Conservation (phyloP, 1,284 basidiomycete species). For the Cutaneotrichosporon sp. region DNA sequence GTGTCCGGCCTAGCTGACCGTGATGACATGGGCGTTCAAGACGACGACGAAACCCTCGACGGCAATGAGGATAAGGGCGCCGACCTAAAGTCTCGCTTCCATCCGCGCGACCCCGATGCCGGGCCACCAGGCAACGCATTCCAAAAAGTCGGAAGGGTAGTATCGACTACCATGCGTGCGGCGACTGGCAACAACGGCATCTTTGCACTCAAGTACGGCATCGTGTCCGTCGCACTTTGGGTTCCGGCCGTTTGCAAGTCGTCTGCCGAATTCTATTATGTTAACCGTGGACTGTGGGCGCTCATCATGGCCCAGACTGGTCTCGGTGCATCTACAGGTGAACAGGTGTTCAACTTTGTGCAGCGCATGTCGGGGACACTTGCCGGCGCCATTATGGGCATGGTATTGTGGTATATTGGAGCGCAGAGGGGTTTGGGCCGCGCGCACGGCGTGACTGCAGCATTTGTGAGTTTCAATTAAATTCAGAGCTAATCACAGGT, state of each 20-base stretch:
- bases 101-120: conserved; percentile 44
- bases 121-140: conserved; percentile 41
- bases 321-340: conserved; percentile 63
- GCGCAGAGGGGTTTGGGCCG: conserved; percentile 58
- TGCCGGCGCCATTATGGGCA: conserved; percentile 57
- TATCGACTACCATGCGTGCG: conserved; percentile 31
- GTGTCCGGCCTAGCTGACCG: neutral
- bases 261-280: conserved; percentile 53
- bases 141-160: conserved; percentile 36
- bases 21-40: neutral
- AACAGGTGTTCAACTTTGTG: conserved; percentile 61
- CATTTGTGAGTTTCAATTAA: conserved; percentile 54
- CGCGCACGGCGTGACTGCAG: conserved; percentile 62
- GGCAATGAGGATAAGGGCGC: conserved; percentile 1
- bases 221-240: conserved; percentile 62
- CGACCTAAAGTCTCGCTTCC: neutral
- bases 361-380: conserved; percentile 58
- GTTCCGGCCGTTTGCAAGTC: conserved; percentile 57
- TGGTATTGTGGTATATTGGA: conserved; percentile 61
- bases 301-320: conserved; percentile 68
- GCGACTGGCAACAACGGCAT: conserved; percentile 41
- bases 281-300: conserved; percentile 59
- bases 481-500: conserved; percentile 33
- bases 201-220: conserved; percentile 61
- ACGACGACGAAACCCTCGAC: conserved; percentile 7